A percentile compares a stretch with the other conserved stretches of the same genome.
Evolutionary conservation across 2,329 filamentous ascomycete species (phyloP).

Genomic region (Pseudogymnoascus sp.): DNA sequence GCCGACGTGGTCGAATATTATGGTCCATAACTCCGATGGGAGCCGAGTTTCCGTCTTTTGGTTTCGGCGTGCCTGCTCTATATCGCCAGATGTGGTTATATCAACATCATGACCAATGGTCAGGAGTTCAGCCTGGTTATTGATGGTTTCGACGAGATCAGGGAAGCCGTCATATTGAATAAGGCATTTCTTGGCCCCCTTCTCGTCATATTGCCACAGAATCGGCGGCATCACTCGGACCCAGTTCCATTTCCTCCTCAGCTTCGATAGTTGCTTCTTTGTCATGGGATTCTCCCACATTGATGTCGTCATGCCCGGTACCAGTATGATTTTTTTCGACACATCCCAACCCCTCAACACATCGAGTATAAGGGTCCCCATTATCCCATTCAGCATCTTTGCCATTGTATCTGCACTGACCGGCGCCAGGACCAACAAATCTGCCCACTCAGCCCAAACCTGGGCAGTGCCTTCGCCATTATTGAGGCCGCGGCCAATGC

Average conservation of each 20-base stretch:
- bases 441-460: slow-evolving; percentile 75
- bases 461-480: slow-evolving; percentile 34
- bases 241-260: slow-evolving; percentile 80
- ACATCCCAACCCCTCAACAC: slow-evolving; percentile 81
- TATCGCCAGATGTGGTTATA: slow-evolving; percentile 28
- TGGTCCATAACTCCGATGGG: slow-evolving; percentile 82
- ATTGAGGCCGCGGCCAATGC: background rate
- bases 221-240: slow-evolving; percentile 74
- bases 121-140: slow-evolving; percentile 69
- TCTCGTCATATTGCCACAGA: slow-evolving; percentile 64
- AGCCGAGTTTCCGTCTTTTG: slow-evolving; percentile 41
- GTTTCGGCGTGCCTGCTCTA: slow-evolving; percentile 38
- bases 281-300: slow-evolving; percentile 91
- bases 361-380: slow-evolving; percentile 72
- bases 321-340: slow-evolving; percentile 74
- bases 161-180: slow-evolving; percentile 59
- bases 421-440: slow-evolving; percentile 75
- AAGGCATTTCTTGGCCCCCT: slow-evolving; percentile 43
- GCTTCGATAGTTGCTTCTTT: slow-evolving; percentile 77
- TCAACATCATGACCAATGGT: slow-evolving; percentile 63
- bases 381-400: slow-evolving; percentile 79
- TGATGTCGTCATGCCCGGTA: slow-evolving; percentile 80
- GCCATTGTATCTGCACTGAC: slow-evolving; percentile 78
- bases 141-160: slow-evolving; percentile 65
- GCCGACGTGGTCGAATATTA: slow-evolving; percentile 73